These are phyloP conservation scores for Phlebopus sp. DNA, from an alignment of 1,284 basidiomycete species.

Conservation along the genomic window DNA sequence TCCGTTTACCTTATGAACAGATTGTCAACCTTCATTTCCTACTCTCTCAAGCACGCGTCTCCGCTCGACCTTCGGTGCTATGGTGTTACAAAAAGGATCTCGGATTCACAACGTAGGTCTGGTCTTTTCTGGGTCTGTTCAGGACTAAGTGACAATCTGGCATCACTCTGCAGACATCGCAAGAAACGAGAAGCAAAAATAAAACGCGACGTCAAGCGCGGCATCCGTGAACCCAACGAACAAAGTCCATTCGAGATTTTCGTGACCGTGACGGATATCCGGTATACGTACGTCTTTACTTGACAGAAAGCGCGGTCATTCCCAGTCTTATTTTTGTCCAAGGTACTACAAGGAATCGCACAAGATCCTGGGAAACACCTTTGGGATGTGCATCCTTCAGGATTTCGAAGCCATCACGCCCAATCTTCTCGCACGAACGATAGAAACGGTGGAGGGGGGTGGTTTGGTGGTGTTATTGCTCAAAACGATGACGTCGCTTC, in stretches of 20 bases:
- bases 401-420: constrained; percentile 99
- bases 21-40: constrained; percentile 96
- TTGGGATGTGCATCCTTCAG: constrained; percentile 96
- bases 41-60: constrained; percentile 86
- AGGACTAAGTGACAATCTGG: too few species aligned
- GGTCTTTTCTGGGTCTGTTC: constrained; percentile 5
- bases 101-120: constrained; percentile 82
- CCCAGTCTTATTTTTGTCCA: not conserved
- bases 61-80: constrained; percentile 85
- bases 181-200: constrained; percentile 97
- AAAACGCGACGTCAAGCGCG: constrained; percentile 91
- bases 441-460: constrained; percentile 98
- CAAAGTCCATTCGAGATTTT: constrained; percentile 99
- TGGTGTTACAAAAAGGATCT: constrained; percentile 99
- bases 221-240: constrained; percentile 91
- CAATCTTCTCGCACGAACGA: constrained; percentile 93
- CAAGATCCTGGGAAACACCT: constrained; percentile 96
- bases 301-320: not conserved
- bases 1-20: constrained; percentile 40
- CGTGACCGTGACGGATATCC: constrained; percentile 97
- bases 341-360: constrained; percentile 92
- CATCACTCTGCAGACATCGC: constrained; percentile 64
- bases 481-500: constrained; percentile 93
- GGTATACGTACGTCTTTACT: constrained; percentile 72
- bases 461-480: constrained; percentile 90